These are phyloP conservation scores for Dioszegia aurantiaca DNA, from an alignment of 768 basidiomycete genomes.

Conservation along the genomic window DNA sequence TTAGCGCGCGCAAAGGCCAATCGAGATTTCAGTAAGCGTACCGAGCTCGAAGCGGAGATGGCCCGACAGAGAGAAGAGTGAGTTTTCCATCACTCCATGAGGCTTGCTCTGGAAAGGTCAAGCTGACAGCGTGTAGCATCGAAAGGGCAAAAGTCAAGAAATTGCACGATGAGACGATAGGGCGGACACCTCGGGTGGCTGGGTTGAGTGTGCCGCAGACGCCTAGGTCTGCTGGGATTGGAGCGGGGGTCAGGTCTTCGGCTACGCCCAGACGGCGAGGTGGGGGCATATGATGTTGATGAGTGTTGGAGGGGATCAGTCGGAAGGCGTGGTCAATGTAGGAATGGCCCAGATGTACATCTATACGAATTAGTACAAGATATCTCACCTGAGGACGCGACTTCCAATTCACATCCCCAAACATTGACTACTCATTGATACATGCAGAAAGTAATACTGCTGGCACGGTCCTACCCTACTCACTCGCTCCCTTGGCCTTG, in stretches of 20 bases:
- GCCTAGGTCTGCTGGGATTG: conserved; percentile 49
- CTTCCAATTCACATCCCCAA: no score
- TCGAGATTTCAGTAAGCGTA: conserved; percentile 84
- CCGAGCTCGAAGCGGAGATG: conserved; percentile 89
- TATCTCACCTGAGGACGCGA: no score
- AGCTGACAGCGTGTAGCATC: conserved; percentile 30
- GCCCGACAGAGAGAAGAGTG: conserved; percentile 58
- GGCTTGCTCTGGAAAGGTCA: not conserved
- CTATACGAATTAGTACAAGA: no score
- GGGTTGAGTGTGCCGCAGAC: conserved; percentile 41
- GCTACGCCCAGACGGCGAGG: conserved; percentile 46
- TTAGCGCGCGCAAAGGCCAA: conserved; percentile 66
- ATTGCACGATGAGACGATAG: conserved; percentile 36
- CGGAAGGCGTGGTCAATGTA: no score
- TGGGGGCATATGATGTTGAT: conserved; percentile 39
- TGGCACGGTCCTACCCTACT: no score
- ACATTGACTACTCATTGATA: no score
- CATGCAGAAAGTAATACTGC: no score
- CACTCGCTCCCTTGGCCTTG: no score
- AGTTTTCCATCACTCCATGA: conserved; percentile 13
- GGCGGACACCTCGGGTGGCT: conserved; percentile 45
- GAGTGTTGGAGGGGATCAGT: not conserved
- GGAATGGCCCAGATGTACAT: no score
- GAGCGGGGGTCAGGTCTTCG: conserved; percentile 43
- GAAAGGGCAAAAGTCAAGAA: conserved; percentile 46